Evolutionary conservation across 352 stramenopile species (phyloP), one percentile per base, ranked within the genome.

Genomic region (Phytophthora agathidicida): DNA sequence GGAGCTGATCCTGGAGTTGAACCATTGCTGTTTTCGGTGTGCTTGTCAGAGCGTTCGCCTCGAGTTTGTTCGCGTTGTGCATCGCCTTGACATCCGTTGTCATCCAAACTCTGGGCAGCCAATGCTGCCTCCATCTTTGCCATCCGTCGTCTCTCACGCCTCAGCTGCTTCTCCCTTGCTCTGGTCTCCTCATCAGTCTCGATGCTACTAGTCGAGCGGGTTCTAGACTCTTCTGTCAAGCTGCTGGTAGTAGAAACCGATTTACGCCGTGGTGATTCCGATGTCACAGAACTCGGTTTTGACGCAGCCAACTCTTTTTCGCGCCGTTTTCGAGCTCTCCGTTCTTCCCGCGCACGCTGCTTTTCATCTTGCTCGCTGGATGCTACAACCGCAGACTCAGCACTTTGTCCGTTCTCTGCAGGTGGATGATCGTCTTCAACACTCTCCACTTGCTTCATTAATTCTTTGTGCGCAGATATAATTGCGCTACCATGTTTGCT

Each of bases 121-220:
- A 83, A 30, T 3, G 54, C 68, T 35, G 71, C 60, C 70, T 80
- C 57, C 33, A 79, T 24, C 31, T 75, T 79, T 17, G 60, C 68
- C 16, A 71, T 52, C 28, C 65, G 68, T 13, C 61, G 72, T 22
- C 44, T 66, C 32, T 83, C 68, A 32, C 71, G 64, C 5, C 69
- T 46, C 24, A 76, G 39, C 6, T 67, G 45, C 23, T 84, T 84
- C 44, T 71, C 42, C 23, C 44, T 63, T 17, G 35, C 24, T 30
- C 46, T 67, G 7, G 38, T 7, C 7, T 72, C 52, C 28, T 74
- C 58, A 60, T 60, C 62, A 11, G 32, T 42, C 37, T 63, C 47
- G 7, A 44, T 36, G 24, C 19, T 74, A 27, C 52, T 60, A 39
- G 32, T 37, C 23, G 50, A 65, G 9, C 36, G 49, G 10, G 42